phyloP scores from a whole-genome alignment of 768 basidiomycete genomes.

The Leccinum incarnatum region DNA sequence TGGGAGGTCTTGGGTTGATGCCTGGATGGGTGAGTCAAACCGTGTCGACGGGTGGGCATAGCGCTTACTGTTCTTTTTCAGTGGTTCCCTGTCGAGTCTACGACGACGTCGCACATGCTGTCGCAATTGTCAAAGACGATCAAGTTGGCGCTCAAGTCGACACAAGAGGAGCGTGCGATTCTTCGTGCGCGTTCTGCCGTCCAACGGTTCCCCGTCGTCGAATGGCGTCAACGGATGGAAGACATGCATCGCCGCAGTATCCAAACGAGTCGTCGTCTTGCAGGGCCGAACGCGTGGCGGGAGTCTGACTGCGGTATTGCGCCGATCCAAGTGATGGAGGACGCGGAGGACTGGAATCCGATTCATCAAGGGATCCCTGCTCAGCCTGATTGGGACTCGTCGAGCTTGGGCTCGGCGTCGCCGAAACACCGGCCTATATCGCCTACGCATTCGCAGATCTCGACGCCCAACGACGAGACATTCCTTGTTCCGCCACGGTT shows the following conservation, averaged over 20 bases:
- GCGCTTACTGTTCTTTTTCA: conserved; percentile 27
- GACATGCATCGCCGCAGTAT: conserved; percentile 92
- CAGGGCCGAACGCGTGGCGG: conserved; percentile 76
- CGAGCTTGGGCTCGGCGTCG: conserved; percentile 46
- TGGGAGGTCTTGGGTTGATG: conserved; percentile 95
- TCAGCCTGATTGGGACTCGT: conserved; percentile 74
- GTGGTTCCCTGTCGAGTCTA: conserved; percentile 98
- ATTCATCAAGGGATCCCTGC: conserved; percentile 59
- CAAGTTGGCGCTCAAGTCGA: conserved; percentile 90
- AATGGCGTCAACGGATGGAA: conserved; percentile 95
- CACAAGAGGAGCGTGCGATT: conserved; percentile 87
- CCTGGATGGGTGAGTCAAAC: conserved; percentile 83
- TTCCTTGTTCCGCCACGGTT: conserved; percentile 36
- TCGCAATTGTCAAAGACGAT: conserved; percentile 93
- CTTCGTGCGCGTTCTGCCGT: conserved; percentile 91
- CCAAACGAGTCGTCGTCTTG: conserved; percentile 59
- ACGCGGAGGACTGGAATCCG: conserved; percentile 81
- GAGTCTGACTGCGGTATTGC: conserved; percentile 60
- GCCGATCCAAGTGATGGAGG: conserved; percentile 47
- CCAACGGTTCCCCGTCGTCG: conserved; percentile 95
- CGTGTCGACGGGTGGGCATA: neutral
- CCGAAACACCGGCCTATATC: conserved; percentile 45
- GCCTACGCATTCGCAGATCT: conserved; percentile 61
- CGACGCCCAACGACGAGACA: conserved; percentile 46
- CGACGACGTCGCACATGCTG: conserved; percentile 88